Evolutionary conservation across 768 basidiomycete genomes (phyloP), one percentile per base, ranked within the genome.

Genomic region (Mycena epipterygia): DNA sequence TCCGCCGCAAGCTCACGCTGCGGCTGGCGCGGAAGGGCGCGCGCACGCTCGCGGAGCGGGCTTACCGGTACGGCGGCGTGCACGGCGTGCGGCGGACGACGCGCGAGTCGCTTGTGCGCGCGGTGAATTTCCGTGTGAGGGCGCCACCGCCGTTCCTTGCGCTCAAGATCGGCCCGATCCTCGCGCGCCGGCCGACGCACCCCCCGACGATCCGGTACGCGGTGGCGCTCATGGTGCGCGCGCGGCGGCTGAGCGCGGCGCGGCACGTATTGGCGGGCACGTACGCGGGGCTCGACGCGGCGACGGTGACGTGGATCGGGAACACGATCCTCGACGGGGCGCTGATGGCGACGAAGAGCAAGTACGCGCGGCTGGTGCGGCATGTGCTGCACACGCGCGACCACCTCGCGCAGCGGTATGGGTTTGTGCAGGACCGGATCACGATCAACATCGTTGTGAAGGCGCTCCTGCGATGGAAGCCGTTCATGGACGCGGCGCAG

Each of bases 401-500:
- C 39, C 69, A 81, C 16, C 84, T 94, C 33, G 76, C 81, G 49
- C 73, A 79, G 55, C 75, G 82, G 49, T 83, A 84, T 41, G 84
- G 79, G 9, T 93, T 94, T 76, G 76, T 76, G 14, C 88, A 90
- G 12, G 93, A 95, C 76, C 85, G 90, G 13, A 82, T 92, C 42
- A 94, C 94, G 6, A 81, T 88, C 64, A 95, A 95, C 74, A 88
- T 94, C 53, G 59, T 95, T 49, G 67, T 93, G 68, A 90, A 90
- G 76, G 86, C 85, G 11, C 81, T 91, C 70, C 78, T 95, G 67
- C 77, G 79, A 21, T 91, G 90, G 88, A 81, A 79, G 35, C 69
- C 75, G 0, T 81, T 80, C 23, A 79, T 92, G 49, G 83, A 87
- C 68, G 72, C 79, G 5, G 46, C 64, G 21, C 83, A 82, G 63